A percentile compares a stretch with the other conserved stretches of the same genome.
Conservation (phyloP, 2,329 filamentous ascomycete species). For the Cladosporium velox region DNA sequence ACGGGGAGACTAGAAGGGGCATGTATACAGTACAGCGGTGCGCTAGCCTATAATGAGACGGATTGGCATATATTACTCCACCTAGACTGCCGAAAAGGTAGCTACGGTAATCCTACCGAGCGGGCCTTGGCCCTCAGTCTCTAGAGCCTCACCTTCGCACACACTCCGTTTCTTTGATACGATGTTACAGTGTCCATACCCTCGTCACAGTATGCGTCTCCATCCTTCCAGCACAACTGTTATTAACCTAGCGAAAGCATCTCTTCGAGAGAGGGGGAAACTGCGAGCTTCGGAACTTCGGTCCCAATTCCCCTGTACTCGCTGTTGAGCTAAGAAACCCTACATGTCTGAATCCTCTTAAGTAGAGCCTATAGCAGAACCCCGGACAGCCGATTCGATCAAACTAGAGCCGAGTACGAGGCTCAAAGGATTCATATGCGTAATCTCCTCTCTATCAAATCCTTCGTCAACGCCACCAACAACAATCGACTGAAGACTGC, state of each 20-base stretch:
- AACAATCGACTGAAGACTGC: not conserved
- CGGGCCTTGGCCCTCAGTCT: not conserved
- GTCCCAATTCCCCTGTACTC: not conserved
- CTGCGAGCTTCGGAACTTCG: not conserved
- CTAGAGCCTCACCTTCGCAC: not conserved
- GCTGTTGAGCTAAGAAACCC: not conserved
- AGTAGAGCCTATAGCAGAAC: not conserved
- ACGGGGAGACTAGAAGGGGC: not conserved
- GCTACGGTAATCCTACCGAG: not conserved
- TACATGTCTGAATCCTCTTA: not conserved
- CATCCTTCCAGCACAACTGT: not conserved
- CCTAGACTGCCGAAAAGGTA: not conserved
- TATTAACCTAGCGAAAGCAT: not conserved
- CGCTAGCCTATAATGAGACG: not conserved
- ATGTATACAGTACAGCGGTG: not conserved
- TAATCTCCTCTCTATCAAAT: not conserved
- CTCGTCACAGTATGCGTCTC: not conserved
- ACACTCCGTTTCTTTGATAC: not conserved
- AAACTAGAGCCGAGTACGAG: not conserved
- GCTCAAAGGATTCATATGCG: not conserved
- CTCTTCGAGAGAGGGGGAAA: not conserved
- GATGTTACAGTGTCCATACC: not conserved
- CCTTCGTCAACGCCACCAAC: slow-evolving; percentile 4
- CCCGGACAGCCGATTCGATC: not conserved
- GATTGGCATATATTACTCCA: not conserved